Base-by-base conservation (phyloP, 192 early-diverging fungal genomes). In the Podila clonocystis region DNA sequence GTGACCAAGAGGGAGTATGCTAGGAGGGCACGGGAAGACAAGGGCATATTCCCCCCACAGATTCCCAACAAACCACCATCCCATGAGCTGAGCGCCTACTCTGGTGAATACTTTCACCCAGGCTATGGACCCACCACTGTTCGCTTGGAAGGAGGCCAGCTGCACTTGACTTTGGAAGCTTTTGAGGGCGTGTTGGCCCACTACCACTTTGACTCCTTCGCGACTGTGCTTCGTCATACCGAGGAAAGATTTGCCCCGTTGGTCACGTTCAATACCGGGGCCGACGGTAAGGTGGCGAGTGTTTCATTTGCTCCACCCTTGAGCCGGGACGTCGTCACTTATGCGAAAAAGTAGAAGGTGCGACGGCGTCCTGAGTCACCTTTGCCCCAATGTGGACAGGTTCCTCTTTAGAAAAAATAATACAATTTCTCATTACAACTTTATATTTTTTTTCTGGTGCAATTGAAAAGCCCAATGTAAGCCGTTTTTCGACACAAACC, bases 161-260 rank as follows among this genome's bases (percentile, higher is more conserved):
- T 30, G 5, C 6, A 19, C 28, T 6, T 22, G 3, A 15, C 48
- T 1, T 28, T 48, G 19, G 29, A 49, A 19, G 36, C 36, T 8
- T n/a, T 65, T 11, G 29, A 9, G 2, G 29, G 63, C 48, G 19
- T 30, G 3, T 28, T 49, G 24, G 41, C 28, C 29, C 65, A 55
- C n/a, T 67, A 67, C 50, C 65, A 67, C 31, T 57, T 52, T 33
- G 65, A 67, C 20, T 20, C 38, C 38, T 41, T 41, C 38, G 11
- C 41, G 41, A 15, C 41, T 2, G 41, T 45, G 41, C 41, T 45
- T 45, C 11, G 41, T 6, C 29, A 30, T 19, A 30, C 41, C 3
- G 41, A 45, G 15, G 13, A 45, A 45, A 45, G 15, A 11, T 17
- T 17, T 45, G 11, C 1, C 41, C 0, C 0, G 11, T 12, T 45